phyloP scores from a whole-genome alignment of 2,329 filamentous ascomycete genomes.

The Fusarium verrucosum region DNA sequence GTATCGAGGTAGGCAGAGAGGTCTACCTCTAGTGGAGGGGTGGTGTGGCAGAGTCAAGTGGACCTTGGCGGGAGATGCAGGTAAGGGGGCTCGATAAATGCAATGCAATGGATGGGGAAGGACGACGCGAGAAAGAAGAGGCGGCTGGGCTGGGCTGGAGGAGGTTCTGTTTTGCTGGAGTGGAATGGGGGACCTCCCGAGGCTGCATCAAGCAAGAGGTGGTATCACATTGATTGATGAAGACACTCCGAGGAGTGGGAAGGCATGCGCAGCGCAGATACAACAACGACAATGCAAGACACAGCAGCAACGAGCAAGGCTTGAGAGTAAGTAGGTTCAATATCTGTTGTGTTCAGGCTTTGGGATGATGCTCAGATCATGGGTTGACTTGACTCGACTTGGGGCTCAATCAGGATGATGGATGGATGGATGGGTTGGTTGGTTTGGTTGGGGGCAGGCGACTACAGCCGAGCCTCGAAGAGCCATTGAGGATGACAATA shows the following conservation, averaged over 20 bases:
- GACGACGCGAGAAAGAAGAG: conserved; percentile 46
- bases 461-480: conserved; percentile 33
- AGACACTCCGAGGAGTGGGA: conserved; percentile 46
- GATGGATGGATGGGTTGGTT: too few relatives aligned
- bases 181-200: conserved; percentile 46
- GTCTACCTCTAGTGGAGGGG: conserved; percentile 48
- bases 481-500: conserved; percentile 18
- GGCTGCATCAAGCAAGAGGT: conserved; percentile 49
- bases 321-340: conserved; percentile 16
- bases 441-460: conserved; percentile 29
- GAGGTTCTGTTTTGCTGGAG: conserved; percentile 43
- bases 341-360: conserved; percentile 32
- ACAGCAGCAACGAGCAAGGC: conserved; percentile 28
- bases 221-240: conserved; percentile 51
- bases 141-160: conserved; percentile 42
- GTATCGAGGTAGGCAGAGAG: conserved; percentile 39
- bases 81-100: conserved; percentile 53
- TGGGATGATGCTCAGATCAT: conserved; percentile 31
- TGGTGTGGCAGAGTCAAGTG: conserved; percentile 52
- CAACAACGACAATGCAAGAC: conserved; percentile 30
- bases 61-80: conserved; percentile 59
- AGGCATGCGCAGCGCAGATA: conserved; percentile 32
- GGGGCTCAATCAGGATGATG: conserved; percentile 30
- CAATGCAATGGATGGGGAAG: conserved; percentile 46
- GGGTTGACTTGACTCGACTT: conserved; percentile 36